Conservation (phyloP, 1,284 basidiomycete genomes). For the Violaceomyces palustris region DNA sequence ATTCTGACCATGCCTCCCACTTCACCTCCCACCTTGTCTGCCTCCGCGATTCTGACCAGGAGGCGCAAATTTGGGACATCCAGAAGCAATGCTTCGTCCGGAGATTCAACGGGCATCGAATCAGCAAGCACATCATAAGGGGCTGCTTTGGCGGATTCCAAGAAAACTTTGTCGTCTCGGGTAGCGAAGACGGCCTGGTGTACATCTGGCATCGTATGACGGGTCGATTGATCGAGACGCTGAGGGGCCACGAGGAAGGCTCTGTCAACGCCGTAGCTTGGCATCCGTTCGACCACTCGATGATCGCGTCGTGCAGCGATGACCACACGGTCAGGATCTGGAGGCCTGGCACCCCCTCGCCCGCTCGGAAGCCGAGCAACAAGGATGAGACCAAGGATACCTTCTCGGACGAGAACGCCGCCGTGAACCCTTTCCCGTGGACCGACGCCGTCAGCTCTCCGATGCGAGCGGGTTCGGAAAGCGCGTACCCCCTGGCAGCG, state of each 20-base stretch:
- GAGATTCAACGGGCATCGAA: constrained; percentile 34
- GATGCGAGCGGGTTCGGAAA: too few species aligned
- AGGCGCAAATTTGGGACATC: constrained; percentile 82
- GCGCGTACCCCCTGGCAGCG: too few species aligned
- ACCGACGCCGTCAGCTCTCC: constrained; percentile 12
- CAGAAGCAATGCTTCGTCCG: constrained; percentile 61
- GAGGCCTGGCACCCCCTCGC: constrained; percentile 33
- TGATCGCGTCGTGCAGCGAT: constrained; percentile 67
- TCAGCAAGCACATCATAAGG: constrained; percentile 67
- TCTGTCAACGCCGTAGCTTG: constrained; percentile 94
- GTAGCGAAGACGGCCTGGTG: constrained; percentile 74
- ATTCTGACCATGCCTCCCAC: too few species aligned
- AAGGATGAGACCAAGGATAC: background rate
- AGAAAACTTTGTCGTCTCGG: constrained; percentile 83
- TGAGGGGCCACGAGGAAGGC: constrained; percentile 76
- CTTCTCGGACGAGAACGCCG: constrained; percentile 21
- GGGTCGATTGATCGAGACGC: constrained; percentile 71
- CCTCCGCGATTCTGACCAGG: constrained; percentile 57
- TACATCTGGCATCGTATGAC: constrained; percentile 93
- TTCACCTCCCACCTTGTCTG: too few species aligned
- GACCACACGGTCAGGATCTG: constrained; percentile 45
- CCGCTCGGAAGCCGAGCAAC: background rate
- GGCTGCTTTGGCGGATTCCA: constrained; percentile 91
- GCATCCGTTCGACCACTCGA: constrained; percentile 75
- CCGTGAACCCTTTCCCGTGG: constrained; percentile 31